A percentile compares a stretch with the other conserved stretches of the same genome.
phyloP scores from a whole-genome alignment of 2,329 filamentous ascomycete species.

The Arthrobotrys iridis region DNA sequence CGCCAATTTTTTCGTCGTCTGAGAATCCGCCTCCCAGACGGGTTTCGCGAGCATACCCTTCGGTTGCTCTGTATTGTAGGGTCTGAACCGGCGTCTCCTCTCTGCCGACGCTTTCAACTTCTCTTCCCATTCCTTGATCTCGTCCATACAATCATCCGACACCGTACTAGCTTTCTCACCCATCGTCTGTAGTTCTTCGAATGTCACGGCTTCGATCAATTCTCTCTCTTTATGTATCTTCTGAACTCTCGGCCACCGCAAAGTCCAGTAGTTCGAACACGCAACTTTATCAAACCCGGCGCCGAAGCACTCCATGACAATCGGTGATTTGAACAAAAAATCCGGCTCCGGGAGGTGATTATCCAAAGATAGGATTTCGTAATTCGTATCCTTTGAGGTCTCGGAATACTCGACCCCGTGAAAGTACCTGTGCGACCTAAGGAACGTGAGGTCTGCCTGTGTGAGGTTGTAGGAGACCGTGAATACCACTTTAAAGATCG shows the following conservation, averaged over 20 bases:
- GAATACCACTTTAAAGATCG: conserved; percentile 60
- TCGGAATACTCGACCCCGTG: conserved; percentile 59
- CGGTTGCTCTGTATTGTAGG: background rate
- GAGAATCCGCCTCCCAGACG: conserved; percentile 49
- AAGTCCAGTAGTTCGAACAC: conserved; percentile 75
- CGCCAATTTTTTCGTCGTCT: conserved; percentile 18
- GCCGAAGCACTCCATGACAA: conserved; percentile 82
- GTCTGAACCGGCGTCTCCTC: background rate
- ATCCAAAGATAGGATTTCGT: conserved; percentile 12
- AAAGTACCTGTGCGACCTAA: conserved; percentile 63
- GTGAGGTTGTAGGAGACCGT: conserved; percentile 63
- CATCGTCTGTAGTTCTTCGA: conserved; percentile 74
- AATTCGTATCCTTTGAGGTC: background rate
- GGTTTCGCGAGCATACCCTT: conserved; percentile 35
- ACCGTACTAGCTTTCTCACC: conserved; percentile 69
- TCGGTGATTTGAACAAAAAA: conserved; percentile 71
- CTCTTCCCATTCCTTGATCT: conserved; percentile 71
- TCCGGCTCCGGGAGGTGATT: conserved; percentile 36
- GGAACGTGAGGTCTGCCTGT: conserved; percentile 62
- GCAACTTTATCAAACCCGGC: conserved; percentile 79
- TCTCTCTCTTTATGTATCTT: conserved; percentile 82
- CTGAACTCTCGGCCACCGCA: conserved; percentile 78
- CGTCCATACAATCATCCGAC: conserved; percentile 68
- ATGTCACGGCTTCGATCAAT: conserved; percentile 74
- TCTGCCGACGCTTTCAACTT: conserved; percentile 62